Conservation (phyloP, 2,329 filamentous ascomycete genomes). For the Mollisiaceae sp. region DNA sequence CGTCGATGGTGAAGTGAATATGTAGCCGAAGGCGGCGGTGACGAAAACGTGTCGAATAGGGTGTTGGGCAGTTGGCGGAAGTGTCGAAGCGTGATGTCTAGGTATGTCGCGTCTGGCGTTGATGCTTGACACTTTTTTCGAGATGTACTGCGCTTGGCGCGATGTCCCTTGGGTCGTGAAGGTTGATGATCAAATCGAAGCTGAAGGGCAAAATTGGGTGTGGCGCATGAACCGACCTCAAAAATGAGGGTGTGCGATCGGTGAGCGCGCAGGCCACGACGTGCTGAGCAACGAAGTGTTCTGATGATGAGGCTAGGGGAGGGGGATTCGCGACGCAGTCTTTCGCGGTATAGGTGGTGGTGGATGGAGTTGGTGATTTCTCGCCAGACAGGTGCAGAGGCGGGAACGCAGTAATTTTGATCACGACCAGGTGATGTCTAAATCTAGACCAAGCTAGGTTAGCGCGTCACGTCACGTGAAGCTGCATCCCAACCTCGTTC, state of each 20-base stretch:
- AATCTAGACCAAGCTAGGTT: background rate
- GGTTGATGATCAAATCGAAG: conserved; percentile 29
- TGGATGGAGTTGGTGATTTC: conserved; percentile 3
- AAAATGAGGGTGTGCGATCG: conserved; percentile 24
- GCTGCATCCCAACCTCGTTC: no score
- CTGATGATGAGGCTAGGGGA: conserved; percentile 21
- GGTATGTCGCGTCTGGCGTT: conserved; percentile 38
- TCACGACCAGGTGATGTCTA: background rate
- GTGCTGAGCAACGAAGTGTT: conserved; percentile 31
- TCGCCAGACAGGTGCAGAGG: background rate
- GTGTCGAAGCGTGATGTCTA: conserved; percentile 32
- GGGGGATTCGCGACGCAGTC: conserved; percentile 1
- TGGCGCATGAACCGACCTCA: conserved; percentile 11
- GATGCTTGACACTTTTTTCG: conserved; percentile 39
- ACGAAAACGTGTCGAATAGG: conserved; percentile 21
- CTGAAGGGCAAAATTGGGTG: conserved; percentile 9
- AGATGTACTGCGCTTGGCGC: conserved; percentile 42
- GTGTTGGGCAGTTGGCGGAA: conserved; percentile 22
- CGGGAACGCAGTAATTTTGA: no score
- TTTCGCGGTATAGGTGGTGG: background rate
- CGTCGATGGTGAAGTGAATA: conserved; percentile 29
- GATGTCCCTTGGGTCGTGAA: conserved; percentile 30
- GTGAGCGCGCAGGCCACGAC: conserved; percentile 29
- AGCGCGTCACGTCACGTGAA: no score
- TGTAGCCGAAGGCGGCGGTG: conserved; percentile 26